Percentiles rank a stretch among this genome's conserved stretches.
phyloP scores from a whole-genome alignment of 2,329 filamentous ascomycete genomes.

The Zopfia rhizophila region DNA sequence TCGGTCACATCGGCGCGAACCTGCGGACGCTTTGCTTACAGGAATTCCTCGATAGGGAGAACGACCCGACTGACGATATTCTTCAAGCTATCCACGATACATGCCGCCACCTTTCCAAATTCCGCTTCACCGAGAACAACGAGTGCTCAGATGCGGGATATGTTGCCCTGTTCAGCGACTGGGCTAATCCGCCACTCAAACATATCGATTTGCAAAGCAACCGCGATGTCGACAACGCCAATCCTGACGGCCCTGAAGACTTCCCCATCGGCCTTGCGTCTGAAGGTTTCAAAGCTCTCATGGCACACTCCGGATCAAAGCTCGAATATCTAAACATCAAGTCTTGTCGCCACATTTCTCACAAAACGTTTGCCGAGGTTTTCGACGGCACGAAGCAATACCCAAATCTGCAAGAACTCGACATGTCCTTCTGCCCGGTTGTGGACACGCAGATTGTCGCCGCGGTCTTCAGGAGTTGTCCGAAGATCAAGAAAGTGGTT shows the following conservation, averaged over 20 bases:
- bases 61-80: constrained; percentile 63
- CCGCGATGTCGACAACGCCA: constrained; percentile 77
- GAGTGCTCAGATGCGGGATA: constrained; percentile 80
- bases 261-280: constrained; percentile 76
- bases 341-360: constrained; percentile 83
- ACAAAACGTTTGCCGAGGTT: constrained; percentile 76
- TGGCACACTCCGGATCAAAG: constrained; percentile 79
- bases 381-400: constrained; percentile 73
- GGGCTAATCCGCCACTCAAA: constrained; percentile 77
- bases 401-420: constrained; percentile 74
- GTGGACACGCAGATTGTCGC: constrained; percentile 73
- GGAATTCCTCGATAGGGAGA: constrained; percentile 72
- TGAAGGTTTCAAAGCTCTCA: constrained; percentile 80
- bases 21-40: constrained; percentile 84
- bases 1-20: constrained; percentile 70
- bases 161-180: constrained; percentile 75
- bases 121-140: constrained; percentile 83
- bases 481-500: constrained; percentile 66
- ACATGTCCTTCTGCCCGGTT: constrained; percentile 79
- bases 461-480: constrained; percentile 72
- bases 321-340: constrained; percentile 79
- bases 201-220: constrained; percentile 81
- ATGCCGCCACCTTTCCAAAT: constrained; percentile 75
- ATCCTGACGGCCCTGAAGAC: constrained; percentile 71
- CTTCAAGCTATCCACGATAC: constrained; percentile 75